Conservation (phyloP, 345 rosid genomes). For the Euclidium syriacum region DNA sequence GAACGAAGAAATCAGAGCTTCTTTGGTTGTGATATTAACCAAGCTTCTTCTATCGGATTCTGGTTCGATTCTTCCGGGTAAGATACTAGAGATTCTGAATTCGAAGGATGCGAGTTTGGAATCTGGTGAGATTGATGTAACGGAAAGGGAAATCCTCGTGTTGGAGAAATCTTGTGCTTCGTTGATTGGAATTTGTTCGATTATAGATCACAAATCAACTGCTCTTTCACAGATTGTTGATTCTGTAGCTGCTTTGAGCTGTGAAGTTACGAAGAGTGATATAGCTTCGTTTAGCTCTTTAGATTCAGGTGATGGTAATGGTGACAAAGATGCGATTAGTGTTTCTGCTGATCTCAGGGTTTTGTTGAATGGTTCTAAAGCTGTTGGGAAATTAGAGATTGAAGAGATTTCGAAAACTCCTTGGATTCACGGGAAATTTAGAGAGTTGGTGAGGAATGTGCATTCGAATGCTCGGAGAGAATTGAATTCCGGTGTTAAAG, state of each 20-base stretch:
- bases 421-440: constrained; percentile 49
- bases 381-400: constrained; percentile 36
- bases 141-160: constrained; percentile 38
- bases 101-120: constrained; percentile 9
- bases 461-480: constrained; percentile 49
- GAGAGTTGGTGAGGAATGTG: constrained; percentile 50
- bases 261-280: constrained; percentile 57
- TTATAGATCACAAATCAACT: constrained; percentile 53
- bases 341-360: constrained; percentile 74
- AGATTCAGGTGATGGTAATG: constrained; percentile 61
- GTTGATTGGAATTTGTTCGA: constrained; percentile 46
- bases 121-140: constrained; percentile 32
- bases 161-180: constrained; percentile 37
- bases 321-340: constrained; percentile 54
- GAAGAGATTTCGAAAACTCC: constrained; percentile 47
- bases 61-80: constrained; percentile 33
- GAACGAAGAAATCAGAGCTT: constrained; percentile 44
- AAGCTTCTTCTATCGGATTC: constrained; percentile 42
- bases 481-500: constrained; percentile 43
- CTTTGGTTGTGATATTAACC: constrained; percentile 46
- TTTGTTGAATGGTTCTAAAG: constrained; percentile 65
- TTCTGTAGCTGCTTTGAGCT: constrained; percentile 66
- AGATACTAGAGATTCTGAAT: constrained; percentile 34
- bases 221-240: constrained; percentile 46
- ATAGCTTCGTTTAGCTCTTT: constrained; percentile 41